Conservation (phyloP, 1,139 yeast genomes). For the Saccharomycopsis crataegensis region DNA sequence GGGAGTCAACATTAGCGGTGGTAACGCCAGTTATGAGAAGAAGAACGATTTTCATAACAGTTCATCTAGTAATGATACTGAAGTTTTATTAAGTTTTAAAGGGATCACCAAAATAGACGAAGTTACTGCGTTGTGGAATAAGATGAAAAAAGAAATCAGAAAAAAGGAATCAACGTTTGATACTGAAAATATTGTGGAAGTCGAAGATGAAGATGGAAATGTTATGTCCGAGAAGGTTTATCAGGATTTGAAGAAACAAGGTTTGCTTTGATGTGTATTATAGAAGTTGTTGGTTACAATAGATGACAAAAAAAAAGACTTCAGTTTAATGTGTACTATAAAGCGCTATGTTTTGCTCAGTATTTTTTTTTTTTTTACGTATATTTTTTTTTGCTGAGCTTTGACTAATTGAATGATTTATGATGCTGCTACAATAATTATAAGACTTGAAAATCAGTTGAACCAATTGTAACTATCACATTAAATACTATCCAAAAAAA, state of each 20-base stretch:
- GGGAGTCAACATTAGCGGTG: constrained; percentile 50
- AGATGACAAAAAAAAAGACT: neutral
- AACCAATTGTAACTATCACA: neutral
- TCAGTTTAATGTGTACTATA: neutral
- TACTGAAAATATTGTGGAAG: constrained; percentile 59
- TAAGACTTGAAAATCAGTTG: too few relatives aligned
- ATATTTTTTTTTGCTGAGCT: neutral
- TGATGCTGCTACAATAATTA: too few relatives aligned
- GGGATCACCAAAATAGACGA: constrained; percentile 65
- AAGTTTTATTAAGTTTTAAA: constrained; percentile 39
- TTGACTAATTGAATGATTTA: too few relatives aligned
- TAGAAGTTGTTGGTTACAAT: neutral
- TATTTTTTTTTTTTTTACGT: too few relatives aligned
- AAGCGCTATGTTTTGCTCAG: neutral
- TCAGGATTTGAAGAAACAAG: constrained; percentile 79
- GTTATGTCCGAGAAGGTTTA: constrained; percentile 82
- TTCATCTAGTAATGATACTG: neutral
- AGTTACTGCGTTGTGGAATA: constrained; percentile 52
- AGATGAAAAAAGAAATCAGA: constrained; percentile 35
- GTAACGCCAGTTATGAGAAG: neutral
- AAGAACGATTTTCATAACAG: neutral
- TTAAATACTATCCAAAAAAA: neutral
- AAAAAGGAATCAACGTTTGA: constrained; percentile 31
- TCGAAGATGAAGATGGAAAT: constrained; percentile 89
- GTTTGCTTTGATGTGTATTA: constrained; percentile 32